These are phyloP conservation scores for Grosmannia penicillata DNA, from an alignment of 2,329 filamentous ascomycete species.

Conservation along the genomic window DNA sequence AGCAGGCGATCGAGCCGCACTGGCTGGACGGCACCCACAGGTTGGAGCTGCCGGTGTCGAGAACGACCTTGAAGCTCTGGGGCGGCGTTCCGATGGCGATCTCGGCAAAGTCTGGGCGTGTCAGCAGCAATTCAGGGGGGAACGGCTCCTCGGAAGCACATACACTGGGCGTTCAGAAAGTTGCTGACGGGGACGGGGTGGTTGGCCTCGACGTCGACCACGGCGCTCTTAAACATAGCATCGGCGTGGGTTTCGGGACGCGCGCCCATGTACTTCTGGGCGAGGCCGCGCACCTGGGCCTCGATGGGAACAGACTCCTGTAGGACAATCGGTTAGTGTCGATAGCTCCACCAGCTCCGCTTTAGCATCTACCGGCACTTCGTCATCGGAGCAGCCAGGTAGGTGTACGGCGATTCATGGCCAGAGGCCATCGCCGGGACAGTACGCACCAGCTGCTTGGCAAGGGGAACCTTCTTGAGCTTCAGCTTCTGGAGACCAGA, in stretches of 20 bases:
- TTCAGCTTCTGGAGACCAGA: conserved; percentile 82
- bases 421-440: too few relatives aligned
- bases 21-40: conserved; percentile 89
- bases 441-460: conserved; percentile 81
- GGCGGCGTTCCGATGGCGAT: conserved; percentile 85
- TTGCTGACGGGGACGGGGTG: conserved; percentile 87
- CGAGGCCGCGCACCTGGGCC: conserved; percentile 65
- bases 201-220: conserved; percentile 46
- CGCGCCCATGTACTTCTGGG: conserved; percentile 91
- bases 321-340: neutral
- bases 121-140: neutral
- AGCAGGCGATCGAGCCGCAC: conserved; percentile 95
- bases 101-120: conserved; percentile 73
- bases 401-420: too few relatives aligned
- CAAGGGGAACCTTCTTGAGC: conserved; percentile 88
- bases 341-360: neutral
- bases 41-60: conserved; percentile 98
- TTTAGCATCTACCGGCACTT: neutral
- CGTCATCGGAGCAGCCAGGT: neutral
- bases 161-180: conserved; percentile 98
- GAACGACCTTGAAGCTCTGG: conserved; percentile 94
- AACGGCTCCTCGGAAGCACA: conserved; percentile 19
- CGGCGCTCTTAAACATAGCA: conserved; percentile 65
- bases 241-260: conserved; percentile 56
- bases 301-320: conserved; percentile 68